phyloP scores from a whole-genome alignment of 148 eudicot genomes.

The Nepenthes gracilis region DNA sequence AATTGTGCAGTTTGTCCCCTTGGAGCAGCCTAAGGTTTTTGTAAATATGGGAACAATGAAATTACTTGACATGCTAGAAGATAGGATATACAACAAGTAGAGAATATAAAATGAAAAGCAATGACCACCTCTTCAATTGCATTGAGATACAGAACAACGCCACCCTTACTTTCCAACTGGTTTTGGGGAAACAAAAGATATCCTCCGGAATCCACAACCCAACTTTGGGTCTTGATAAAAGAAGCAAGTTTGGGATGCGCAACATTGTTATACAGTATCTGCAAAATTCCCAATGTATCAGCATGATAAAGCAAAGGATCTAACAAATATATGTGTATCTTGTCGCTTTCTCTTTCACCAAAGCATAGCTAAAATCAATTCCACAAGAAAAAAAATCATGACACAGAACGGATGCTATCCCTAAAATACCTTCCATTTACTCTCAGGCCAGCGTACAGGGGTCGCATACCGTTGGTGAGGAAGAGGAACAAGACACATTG shows the following conservation, averaged over 20 bases:
- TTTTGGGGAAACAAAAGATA: constrained; percentile 78
- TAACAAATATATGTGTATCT: no score
- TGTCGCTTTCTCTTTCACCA: not conserved
- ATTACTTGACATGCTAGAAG: no score
- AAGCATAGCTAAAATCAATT: not conserved
- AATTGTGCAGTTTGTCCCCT: no score
- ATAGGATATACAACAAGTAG: not conserved
- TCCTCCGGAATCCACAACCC: constrained; percentile 63
- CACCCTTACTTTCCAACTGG: constrained; percentile 50
- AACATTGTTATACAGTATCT: constrained; percentile 85
- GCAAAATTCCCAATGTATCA: constrained; percentile 19
- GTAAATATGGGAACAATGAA: no score
- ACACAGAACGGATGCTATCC: not conserved
- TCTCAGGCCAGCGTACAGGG: constrained; percentile 81
- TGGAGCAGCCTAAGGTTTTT: no score
- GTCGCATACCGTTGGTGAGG: constrained; percentile 73
- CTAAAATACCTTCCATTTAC: constrained; percentile 58
- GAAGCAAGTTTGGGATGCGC: constrained; percentile 86
- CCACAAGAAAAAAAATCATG: not conserved
- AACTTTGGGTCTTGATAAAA: constrained; percentile 47
- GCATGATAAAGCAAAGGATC: not conserved
- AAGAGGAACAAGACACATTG: constrained; percentile 92
- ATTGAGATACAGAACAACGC: constrained; percentile 67
- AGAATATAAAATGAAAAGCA: not conserved
- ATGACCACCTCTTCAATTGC: constrained; percentile 76